phyloP scores from a whole-genome alignment of 345 rosid species.

The Crucihimalaya himalaica region DNA sequence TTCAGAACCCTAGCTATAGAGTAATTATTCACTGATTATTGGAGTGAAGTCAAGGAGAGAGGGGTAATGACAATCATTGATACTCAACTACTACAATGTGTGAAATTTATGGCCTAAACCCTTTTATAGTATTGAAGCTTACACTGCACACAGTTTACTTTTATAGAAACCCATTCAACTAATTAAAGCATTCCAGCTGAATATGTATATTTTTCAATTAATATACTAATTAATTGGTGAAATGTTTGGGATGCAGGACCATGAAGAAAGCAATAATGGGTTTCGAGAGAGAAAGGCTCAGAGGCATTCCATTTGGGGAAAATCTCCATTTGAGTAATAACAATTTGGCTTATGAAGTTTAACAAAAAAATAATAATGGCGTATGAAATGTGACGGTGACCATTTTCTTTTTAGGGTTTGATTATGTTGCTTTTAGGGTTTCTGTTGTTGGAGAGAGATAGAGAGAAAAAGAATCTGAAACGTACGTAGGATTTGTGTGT shows the following conservation, averaged over 20 bases:
- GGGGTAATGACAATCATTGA: constrained; percentile 30
- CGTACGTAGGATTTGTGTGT: constrained; percentile 28
- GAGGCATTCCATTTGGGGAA: constrained; percentile 68
- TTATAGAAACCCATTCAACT: constrained; percentile 37
- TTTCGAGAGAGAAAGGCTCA: constrained; percentile 72
- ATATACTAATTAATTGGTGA: constrained; percentile 6
- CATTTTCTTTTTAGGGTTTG: constrained; percentile 34
- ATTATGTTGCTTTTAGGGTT: constrained; percentile 34
- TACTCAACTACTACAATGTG: constrained; percentile 42
- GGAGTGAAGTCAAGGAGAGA: constrained; percentile 22
- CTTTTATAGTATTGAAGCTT: constrained; percentile 30
- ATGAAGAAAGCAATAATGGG: constrained; percentile 57
- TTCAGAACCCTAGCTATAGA: constrained; percentile 36
- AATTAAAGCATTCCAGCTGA: constrained; percentile 31
- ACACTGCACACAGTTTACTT: constrained; percentile 31
- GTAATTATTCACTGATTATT: constrained; percentile 15
- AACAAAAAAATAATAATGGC: neutral
- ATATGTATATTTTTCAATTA: constrained; percentile 12
- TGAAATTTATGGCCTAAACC: constrained; percentile 44
- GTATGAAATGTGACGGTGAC: constrained; percentile 33
- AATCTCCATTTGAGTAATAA: constrained; percentile 56
- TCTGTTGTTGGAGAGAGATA: constrained; percentile 21
- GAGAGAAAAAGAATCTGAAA: constrained; percentile 11
- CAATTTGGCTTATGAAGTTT: constrained; percentile 7
- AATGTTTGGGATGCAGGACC: constrained; percentile 57